Evolutionary conservation across 1,139 yeast genomes (phyloP), one percentile per base, ranked within the genome.

Genomic region (Fermentozyma sake): DNA sequence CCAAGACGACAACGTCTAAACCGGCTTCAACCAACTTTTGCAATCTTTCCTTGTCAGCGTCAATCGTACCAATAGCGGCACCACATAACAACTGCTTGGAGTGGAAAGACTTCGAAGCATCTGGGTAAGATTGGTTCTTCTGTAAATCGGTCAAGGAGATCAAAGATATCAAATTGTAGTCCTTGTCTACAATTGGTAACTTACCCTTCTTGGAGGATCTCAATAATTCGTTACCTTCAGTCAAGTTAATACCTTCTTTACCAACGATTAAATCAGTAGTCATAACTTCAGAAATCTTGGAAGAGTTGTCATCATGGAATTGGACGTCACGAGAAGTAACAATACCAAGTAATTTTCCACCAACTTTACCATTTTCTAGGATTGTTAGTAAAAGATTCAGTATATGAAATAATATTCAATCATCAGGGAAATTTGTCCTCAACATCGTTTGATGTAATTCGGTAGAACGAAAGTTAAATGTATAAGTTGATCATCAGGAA

Each of bases 381-480:
- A 22, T 17, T 15, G 58, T 54, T 55, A 55, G 61, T 55, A 53
- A 16, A 10, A 17, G 35, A 18, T 19, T 32, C 29, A 27, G 29
- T 20, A n/a, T n/a, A n/a, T n/a, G n/a, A 15, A 16, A 22, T 15
- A 22, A 22, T 16, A 22, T 19, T 22, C 24, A 10, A 14, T 14
- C n/a, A n/a, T 27, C 29, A 27, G 29, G 17, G 50, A 56, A 53
- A 54, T 46, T 67, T 76, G 43, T 87, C 96, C 95, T 64, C 96
- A 86, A 74, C 95, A 84, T 89, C 94, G 95, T 82, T 79, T 80
- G 93, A 85, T 83, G 94, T 59, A 58, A 61, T 52, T 81, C 96
- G 95, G 98, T 82, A 91, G 98, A 91, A 91, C 97, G 98, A 91
- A 91, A 91, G 97, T 91, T 87, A 85, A 69, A 58, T 58, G 55